phyloP scores from a whole-genome alignment of 1,139 yeast genomes.

The Yamadazyma dendronema region DNA sequence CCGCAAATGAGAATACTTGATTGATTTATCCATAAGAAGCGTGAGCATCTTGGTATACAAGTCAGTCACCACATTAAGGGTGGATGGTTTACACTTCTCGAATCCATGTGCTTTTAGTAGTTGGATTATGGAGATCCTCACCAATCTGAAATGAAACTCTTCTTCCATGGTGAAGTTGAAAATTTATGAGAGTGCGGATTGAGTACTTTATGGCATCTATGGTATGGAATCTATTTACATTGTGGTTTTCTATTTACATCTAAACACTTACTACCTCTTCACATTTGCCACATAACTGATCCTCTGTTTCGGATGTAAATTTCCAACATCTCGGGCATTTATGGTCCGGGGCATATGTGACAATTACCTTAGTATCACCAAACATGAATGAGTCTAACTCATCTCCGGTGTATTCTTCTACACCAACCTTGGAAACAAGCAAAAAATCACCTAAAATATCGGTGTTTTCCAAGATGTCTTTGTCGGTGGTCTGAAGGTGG shows the following conservation, averaged over 20 bases:
- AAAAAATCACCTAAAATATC: slow-evolving; percentile 53
- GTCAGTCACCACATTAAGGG: slow-evolving; percentile 64
- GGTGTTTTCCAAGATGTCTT: slow-evolving; percentile 38
- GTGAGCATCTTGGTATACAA: slow-evolving; percentile 55
- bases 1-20: slow-evolving; percentile 20
- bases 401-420: slow-evolving; percentile 20
- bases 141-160: slow-evolving; percentile 54
- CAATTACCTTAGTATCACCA: slow-evolving; percentile 20
- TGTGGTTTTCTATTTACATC: neutral
- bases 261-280: slow-evolving; percentile 25
- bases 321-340: slow-evolving; percentile 98
- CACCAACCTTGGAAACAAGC: slow-evolving; percentile 57
- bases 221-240: slow-evolving; percentile 14
- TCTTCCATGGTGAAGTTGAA: slow-evolving; percentile 23
- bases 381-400: slow-evolving; percentile 14
- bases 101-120: slow-evolving; percentile 69
- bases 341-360: slow-evolving; percentile 34
- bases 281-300: slow-evolving; percentile 68
- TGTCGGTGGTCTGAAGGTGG: slow-evolving; percentile 3
- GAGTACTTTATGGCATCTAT: too few species aligned
- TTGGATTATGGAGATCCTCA: slow-evolving; percentile 66
- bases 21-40: slow-evolving; percentile 43
- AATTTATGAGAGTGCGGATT: slow-evolving; percentile 1
- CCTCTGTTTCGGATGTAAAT: slow-evolving; percentile 51
- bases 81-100: slow-evolving; percentile 63